Conservation (phyloP, 148 eudicot species). For the Rhododendron molle region DNA sequence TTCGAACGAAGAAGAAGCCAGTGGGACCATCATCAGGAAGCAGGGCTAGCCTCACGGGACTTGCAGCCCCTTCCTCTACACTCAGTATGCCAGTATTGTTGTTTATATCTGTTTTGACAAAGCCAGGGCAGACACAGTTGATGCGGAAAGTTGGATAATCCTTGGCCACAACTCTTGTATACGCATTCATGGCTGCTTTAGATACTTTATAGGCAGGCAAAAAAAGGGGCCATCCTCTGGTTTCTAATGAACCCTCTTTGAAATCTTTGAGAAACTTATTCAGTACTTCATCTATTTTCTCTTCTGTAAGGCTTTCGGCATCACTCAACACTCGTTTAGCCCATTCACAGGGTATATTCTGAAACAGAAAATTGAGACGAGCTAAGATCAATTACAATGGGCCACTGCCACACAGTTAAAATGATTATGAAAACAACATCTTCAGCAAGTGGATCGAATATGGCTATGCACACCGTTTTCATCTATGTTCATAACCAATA, state of each 20-base stretch:
- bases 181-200: constrained; percentile 31
- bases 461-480: background rate
- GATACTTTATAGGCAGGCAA: constrained; percentile 18
- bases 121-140: constrained; percentile 50
- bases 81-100: constrained; percentile 15
- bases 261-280: constrained; percentile 34
- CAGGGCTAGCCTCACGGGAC: constrained; percentile 36
- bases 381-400: background rate
- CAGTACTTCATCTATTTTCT: constrained; percentile 28
- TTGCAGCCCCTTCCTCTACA: constrained; percentile 44
- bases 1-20: constrained; percentile 12
- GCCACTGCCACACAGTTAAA: background rate
- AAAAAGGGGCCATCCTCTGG: constrained; percentile 18
- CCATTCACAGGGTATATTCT: constrained; percentile 20
- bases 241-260: constrained; percentile 13
- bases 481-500: background rate
- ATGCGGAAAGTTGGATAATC: constrained; percentile 20
- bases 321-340: constrained; percentile 27
- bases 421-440: background rate
- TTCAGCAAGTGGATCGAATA: background rate
- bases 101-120: constrained; percentile 36
- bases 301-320: constrained; percentile 44
- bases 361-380: background rate
- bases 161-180: constrained; percentile 31
- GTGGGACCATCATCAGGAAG: constrained; percentile 33